Evolutionary conservation across 2,329 filamentous ascomycete species (phyloP).

Genomic region (Aspergillus awamori): DNA sequence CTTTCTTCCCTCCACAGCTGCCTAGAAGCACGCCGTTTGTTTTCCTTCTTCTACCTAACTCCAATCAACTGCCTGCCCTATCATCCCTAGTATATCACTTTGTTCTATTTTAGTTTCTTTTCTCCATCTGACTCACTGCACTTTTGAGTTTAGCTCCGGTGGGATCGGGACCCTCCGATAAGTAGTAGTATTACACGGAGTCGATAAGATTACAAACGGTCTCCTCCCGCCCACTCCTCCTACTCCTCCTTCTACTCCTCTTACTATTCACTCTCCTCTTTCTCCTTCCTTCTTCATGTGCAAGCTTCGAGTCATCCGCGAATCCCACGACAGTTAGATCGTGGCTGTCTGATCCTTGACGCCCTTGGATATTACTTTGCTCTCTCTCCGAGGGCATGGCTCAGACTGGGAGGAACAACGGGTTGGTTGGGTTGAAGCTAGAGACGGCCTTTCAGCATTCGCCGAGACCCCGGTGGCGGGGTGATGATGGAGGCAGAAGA

Average conservation of each 20-base stretch:
- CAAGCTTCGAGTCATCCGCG: conserved; percentile 1
- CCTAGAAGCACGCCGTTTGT: not conserved
- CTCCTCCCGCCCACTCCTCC: conserved; percentile 7
- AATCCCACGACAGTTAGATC: not conserved
- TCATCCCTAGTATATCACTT: not conserved
- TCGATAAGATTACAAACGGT: conserved; percentile 19
- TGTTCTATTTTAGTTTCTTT: conserved; percentile 3
- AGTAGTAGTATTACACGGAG: not conserved
- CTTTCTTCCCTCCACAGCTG: conserved; percentile 1
- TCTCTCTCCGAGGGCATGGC: conserved; percentile 42
- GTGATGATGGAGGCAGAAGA: conserved; percentile 29
- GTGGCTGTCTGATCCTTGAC: conserved; percentile 8
- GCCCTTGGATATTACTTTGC: conserved; percentile 8
- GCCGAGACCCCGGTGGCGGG: conserved; percentile 29
- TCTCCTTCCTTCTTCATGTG: not conserved
- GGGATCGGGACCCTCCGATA: conserved; percentile 14
- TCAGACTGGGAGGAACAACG: conserved; percentile 36
- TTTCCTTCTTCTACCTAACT: not conserved
- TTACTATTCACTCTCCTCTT: not conserved
- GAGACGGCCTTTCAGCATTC: conserved; percentile 41
- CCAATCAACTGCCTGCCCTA: not conserved
- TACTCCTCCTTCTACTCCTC: not conserved
- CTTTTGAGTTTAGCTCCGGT: conserved; percentile 13
- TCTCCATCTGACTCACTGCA: conserved; percentile 3
- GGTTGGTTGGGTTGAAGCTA: conserved; percentile 41